phyloP scores from a whole-genome alignment of 2,329 filamentous ascomycete species.

The Verticillium klebahnii region DNA sequence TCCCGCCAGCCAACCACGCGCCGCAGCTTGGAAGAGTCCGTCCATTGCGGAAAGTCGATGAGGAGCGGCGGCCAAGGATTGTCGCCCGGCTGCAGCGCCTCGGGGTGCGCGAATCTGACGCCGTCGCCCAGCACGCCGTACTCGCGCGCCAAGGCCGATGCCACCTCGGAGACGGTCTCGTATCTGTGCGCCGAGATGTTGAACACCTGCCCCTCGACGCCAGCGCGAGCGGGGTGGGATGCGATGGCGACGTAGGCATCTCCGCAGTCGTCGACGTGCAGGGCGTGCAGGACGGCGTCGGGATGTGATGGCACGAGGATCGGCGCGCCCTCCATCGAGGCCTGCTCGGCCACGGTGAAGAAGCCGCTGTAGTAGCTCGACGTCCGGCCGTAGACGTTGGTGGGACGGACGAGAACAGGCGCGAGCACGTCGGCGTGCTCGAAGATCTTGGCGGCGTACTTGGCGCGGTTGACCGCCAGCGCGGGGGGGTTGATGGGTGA shows the following conservation, averaged over 20 bases:
- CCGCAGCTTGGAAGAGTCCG: constrained; percentile 35
- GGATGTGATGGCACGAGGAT: constrained; percentile 28
- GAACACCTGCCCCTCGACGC: constrained; percentile 33
- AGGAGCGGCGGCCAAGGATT: constrained; percentile 16
- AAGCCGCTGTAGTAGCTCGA: constrained; percentile 38
- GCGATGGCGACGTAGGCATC: constrained; percentile 43
- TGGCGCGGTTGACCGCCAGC: constrained; percentile 23
- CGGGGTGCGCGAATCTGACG: constrained; percentile 14
- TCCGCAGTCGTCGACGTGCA: constrained; percentile 45
- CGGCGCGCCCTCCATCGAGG: constrained; percentile 1
- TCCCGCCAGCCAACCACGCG: constrained; percentile 35
- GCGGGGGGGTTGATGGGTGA: constrained; percentile 28
- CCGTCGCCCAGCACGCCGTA: constrained; percentile 27
- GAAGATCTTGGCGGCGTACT: constrained; percentile 28
- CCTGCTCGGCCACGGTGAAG: constrained; percentile 27
- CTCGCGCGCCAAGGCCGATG: constrained; percentile 29
- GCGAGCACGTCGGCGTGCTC: constrained; percentile 34
- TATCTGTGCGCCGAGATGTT: constrained; percentile 40
- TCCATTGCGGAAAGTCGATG: constrained; percentile 36
- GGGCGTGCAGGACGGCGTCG: constrained; percentile 37
- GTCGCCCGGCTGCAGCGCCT: constrained; percentile 9
- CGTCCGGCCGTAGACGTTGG: constrained; percentile 39
- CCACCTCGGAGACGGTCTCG: constrained; percentile 37
- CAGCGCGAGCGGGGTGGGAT: constrained; percentile 21
- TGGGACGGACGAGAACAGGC: constrained; percentile 38